Base-by-base conservation (phyloP, 2,329 filamentous ascomycete genomes). In the Arachnopeziza araneosa region DNA sequence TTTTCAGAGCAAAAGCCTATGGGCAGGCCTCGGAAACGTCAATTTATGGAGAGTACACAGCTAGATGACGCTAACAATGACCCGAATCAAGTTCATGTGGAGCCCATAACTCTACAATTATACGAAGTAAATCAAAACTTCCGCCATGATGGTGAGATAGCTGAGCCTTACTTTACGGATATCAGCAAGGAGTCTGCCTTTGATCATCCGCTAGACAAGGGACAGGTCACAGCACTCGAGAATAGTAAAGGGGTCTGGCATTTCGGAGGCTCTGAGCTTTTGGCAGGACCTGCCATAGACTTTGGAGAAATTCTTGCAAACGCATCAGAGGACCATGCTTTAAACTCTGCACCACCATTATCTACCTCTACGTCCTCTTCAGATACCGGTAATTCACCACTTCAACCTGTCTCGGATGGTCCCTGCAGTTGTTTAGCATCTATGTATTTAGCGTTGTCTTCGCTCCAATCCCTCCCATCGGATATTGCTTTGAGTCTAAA, bases 1-100 rank as follows among this genome's bases (percentile, higher is more conserved):
- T 88, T 87, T 72, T 87, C 84, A 8, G 75, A 79, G 14, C 85
- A 87, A 70, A 88, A 88, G 72, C 83, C 76, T 50, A 88, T 88
- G 85, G 85, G 85, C 3, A 77, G 85, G 50, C 85, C 85, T 23
- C 76, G 84, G 58, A 88, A 88, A 73, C 77, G 82, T 60, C 78
- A 74, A 48, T 71, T 69, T 54, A 64, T 69, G 32, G 68, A 72
- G 54, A 60, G 62, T n/a, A 26, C 58, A 19, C 36, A 44, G 26
- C 26, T 30, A 44, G 36, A 44, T 6, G 4, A 44, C 17, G 17
- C 6, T 12, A 44, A 14, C 36, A 59, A 54, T 50, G 64, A 67
- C 14, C 60, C 5, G 24, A 54, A 24, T 30, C 52, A 24, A n/a
- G 10, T 4, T 26, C 19, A 9, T 19, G 17, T 54, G n/a, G 14